phyloP scores from a whole-genome alignment of 805 yeast species.

The Maudiozyma bulderi region DNA sequence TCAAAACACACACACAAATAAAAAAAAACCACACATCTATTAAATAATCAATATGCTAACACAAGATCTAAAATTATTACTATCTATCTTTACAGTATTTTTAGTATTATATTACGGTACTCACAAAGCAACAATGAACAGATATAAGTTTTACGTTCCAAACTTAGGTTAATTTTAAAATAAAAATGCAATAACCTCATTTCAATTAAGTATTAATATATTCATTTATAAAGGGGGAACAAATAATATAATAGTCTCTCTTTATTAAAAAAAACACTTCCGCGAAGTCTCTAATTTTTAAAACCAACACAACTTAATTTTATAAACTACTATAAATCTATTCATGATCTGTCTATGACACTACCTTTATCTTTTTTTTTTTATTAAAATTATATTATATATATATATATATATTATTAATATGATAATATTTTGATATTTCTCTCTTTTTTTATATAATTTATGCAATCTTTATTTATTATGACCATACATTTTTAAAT shows the following conservation, averaged over 20 bases:
- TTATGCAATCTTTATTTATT: conserved; percentile 3
- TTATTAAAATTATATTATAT: not conserved
- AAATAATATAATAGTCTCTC: not conserved
- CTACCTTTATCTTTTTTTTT: not conserved
- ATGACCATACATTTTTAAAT: conserved; percentile 62
- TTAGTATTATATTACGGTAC: conserved; percentile 20
- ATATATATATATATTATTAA: not conserved
- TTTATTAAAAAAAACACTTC: conserved; percentile 1
- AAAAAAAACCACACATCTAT: not conserved
- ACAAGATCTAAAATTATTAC: conserved; percentile 20
- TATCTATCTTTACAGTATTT: conserved; percentile 18
- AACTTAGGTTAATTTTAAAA: conserved; percentile 9
- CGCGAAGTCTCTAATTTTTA: not conserved
- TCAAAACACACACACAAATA: not conserved
- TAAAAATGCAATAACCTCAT: not conserved
- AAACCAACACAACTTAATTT: not conserved
- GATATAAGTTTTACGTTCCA: conserved; percentile 21
- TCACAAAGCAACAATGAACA: conserved; percentile 22
- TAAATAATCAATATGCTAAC: conserved; percentile 7
- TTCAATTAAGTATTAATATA: not conserved
- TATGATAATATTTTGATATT: not conserved
- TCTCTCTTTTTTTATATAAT: not conserved
- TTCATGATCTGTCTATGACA: not conserved
- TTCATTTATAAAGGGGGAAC: not conserved
- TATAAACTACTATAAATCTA: not conserved